These are phyloP conservation scores for Metarhizium humberi DNA, from an alignment of 2,329 filamentous ascomycete species.

Conservation along the genomic window DNA sequence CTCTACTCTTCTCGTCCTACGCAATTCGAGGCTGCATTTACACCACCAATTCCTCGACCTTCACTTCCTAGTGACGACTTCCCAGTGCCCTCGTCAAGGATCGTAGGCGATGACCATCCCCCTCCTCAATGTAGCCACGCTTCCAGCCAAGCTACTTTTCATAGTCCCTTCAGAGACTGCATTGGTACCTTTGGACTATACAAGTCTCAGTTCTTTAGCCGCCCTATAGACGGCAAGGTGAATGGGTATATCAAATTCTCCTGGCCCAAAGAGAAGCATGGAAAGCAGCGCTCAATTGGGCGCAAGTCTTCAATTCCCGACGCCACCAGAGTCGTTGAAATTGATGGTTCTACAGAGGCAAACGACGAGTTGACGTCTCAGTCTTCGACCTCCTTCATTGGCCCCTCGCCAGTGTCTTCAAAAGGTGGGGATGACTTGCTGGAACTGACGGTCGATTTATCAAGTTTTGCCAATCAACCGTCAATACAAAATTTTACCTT, in stretches of 20 bases:
- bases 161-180: conserved; percentile 24
- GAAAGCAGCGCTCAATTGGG: background rate
- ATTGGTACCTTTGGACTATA: conserved; percentile 18
- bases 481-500: too few species aligned
- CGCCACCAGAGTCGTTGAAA: conserved; percentile 2
- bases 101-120: background rate
- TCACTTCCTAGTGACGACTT: background rate
- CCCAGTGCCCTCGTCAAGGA: background rate
- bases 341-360: background rate
- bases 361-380: background rate
- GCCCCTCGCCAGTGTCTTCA: background rate
- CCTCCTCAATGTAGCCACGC: conserved; percentile 4
- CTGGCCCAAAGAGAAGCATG: conserved; percentile 17
- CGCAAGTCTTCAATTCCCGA: background rate
- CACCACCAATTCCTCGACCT: background rate
- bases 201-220: conserved; percentile 14
- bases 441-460: background rate
- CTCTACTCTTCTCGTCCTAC: background rate
- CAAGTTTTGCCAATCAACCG: background rate
- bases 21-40: background rate
- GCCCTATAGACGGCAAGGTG: conserved; percentile 23
- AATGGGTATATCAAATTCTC: conserved; percentile 30
- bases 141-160: conserved; percentile 6
- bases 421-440: background rate
- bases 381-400: background rate